A percentile compares a stretch with the other conserved stretches of the same genome.
These are phyloP conservation scores for Paramecium sexaurelia DNA, from an alignment of 73 alveolate species.

Conservation along the genomic window DNA sequence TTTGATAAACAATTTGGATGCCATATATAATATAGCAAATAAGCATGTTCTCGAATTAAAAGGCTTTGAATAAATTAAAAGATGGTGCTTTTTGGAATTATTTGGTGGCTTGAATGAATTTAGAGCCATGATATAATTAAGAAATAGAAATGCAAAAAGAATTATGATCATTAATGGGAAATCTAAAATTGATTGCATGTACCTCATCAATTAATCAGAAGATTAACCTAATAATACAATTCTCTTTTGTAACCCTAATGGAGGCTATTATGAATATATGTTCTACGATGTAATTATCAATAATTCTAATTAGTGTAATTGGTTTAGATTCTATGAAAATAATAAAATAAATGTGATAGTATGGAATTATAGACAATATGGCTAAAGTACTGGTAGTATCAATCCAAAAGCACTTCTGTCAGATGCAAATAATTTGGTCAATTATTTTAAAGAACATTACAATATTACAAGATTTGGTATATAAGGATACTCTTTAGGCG, in stretches of 20 bases:
- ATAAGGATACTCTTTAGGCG: constrained; percentile 83
- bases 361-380: constrained; percentile 87
- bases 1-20: not conserved
- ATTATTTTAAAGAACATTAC: constrained; percentile 69
- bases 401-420: constrained; percentile 68
- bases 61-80: not conserved
- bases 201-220: not conserved
- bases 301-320: constrained; percentile 72
- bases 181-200: constrained; percentile 13
- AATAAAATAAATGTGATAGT: constrained; percentile 74
- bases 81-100: not conserved
- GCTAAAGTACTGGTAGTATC: constrained; percentile 79
- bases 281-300: constrained; percentile 22
- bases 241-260: constrained; percentile 83
- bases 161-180: not conserved
- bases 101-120: constrained; percentile 20
- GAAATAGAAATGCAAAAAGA: not conserved
- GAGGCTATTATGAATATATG: constrained; percentile 76
- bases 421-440: constrained; percentile 72
- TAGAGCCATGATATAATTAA: not conserved
- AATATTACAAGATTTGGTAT: constrained; percentile 70
- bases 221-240: constrained; percentile 61
- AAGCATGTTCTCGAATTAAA: not conserved
- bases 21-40: not conserved
- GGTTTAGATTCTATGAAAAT: constrained; percentile 76